These are phyloP conservation scores for Laetiporus sulphureus DNA, from an alignment of 1,284 basidiomycete species.

Conservation along the genomic window DNA sequence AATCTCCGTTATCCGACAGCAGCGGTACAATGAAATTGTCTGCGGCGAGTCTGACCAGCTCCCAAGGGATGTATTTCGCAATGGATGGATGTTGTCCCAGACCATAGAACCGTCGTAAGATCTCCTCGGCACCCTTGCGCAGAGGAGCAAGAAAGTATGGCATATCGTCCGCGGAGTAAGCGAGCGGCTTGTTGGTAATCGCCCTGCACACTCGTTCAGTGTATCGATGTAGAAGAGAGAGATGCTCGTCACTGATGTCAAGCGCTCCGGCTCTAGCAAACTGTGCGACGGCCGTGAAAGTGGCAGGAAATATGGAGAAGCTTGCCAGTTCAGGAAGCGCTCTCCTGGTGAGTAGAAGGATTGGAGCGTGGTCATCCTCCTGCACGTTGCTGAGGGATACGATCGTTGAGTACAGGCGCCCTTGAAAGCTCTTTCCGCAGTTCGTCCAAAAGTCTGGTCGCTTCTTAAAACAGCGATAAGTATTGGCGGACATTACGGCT, in stretches of 20 bases:
- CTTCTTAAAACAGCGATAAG: slow-evolving; percentile 43
- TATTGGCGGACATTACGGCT: slow-evolving; percentile 14
- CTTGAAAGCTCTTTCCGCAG: slow-evolving; percentile 21
- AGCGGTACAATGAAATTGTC: slow-evolving; percentile 46
- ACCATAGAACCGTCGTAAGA: no score
- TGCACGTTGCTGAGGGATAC: slow-evolving; percentile 32
- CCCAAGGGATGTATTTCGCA: slow-evolving; percentile 55
- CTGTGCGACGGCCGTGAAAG: slow-evolving; percentile 34
- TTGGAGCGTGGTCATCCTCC: slow-evolving; percentile 40
- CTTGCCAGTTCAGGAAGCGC: slow-evolving; percentile 50
- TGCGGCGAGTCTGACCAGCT: slow-evolving; percentile 44
- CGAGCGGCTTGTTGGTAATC: slow-evolving; percentile 60
- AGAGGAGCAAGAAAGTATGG: slow-evolving; percentile 64
- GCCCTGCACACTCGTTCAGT: slow-evolving; percentile 56
- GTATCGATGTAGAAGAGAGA: slow-evolving; percentile 49
- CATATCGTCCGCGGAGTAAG: slow-evolving; percentile 44
- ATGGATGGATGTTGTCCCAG: no score
- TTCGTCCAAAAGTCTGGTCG: slow-evolving; percentile 59
- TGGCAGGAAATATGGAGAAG: slow-evolving; percentile 55
- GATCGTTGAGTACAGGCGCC: slow-evolving; percentile 48
- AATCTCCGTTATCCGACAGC: slow-evolving; percentile 33
- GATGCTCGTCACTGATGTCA: slow-evolving; percentile 35
- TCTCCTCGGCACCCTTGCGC: no score
- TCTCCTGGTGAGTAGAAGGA: slow-evolving; percentile 57
- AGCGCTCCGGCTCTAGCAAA: slow-evolving; percentile 44